Percentiles rank a stretch among this genome's conserved stretches.
These are phyloP conservation scores for Penicillium sp. DNA, from an alignment of 2,329 filamentous ascomycete genomes.

Conservation along the genomic window DNA sequence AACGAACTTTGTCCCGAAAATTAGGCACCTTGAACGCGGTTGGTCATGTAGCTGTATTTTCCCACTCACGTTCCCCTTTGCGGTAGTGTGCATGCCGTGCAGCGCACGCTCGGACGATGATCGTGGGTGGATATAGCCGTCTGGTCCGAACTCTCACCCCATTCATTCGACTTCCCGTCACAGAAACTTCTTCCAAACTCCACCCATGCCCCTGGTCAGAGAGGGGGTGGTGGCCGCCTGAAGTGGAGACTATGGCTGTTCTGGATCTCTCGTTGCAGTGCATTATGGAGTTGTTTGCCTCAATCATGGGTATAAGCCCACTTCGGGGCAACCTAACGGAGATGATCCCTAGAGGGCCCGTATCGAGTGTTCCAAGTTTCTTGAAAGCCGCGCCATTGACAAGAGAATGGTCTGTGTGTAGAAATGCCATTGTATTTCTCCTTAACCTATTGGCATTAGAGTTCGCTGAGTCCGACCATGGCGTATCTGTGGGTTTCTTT, in stretches of 20 bases:
- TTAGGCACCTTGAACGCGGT: neutral
- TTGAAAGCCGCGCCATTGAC: conserved; percentile 1
- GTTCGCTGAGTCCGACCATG: conserved; percentile 7
- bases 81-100: neutral
- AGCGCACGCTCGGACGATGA: conserved; percentile 6
- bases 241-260: conserved; percentile 9
- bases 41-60: neutral
- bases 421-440: neutral
- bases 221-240: conserved; percentile 11
- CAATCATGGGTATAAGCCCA: conserved; percentile 6
- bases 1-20: neutral
- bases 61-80: neutral
- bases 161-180: neutral
- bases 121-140: conserved; percentile 16
- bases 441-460: conserved; percentile 16
- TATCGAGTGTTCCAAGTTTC: conserved; percentile 1
- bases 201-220: conserved; percentile 7
- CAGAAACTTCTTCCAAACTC: conserved; percentile 8
- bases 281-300: conserved; percentile 6
- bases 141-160: conserved; percentile 11
- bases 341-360: conserved; percentile 11
- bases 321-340: conserved; percentile 8
- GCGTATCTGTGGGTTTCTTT: conserved; percentile 5
- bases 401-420: neutral
- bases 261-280: conserved; percentile 3